Evolutionary conservation across 768 basidiomycete species (phyloP).

Genomic region (Dendrothele bispora): DNA sequence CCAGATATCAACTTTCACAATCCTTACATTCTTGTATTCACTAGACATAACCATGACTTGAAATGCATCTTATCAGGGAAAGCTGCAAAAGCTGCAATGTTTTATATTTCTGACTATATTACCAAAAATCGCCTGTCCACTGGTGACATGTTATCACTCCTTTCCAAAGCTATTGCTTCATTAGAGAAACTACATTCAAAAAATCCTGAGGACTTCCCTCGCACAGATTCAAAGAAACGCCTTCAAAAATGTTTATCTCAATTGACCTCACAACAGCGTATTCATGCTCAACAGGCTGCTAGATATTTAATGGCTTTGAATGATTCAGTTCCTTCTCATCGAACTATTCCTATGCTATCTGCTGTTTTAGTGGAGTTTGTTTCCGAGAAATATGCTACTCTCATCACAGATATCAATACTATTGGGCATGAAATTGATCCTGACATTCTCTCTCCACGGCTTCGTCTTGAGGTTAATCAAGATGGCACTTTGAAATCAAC

Average conservation of each 20-base stretch:
- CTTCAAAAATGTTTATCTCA: constrained; percentile 32
- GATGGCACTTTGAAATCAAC: constrained; percentile 12
- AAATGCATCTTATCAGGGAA: constrained; percentile 34
- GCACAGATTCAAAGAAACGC: constrained; percentile 15
- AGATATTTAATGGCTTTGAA: constrained; percentile 23
- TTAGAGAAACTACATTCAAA: background rate
- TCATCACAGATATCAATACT: background rate
- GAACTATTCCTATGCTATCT: constrained; percentile 25
- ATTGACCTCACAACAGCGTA: constrained; percentile 26
- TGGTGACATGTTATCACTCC: constrained; percentile 17
- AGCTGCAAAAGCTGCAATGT: constrained; percentile 33
- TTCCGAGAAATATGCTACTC: background rate
- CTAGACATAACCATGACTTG: constrained; percentile 33
- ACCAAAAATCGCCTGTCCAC: constrained; percentile 31
- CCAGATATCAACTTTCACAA: constrained; percentile 30
- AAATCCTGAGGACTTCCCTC: background rate
- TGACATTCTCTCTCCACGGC: too few species aligned
- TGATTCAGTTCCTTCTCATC: constrained; percentile 27
- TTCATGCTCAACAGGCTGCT: constrained; percentile 33
- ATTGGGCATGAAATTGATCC: background rate
- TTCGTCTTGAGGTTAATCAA: constrained; percentile 4
- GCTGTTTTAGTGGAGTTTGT: constrained; percentile 10
- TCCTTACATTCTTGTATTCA: constrained; percentile 30
- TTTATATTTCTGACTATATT: constrained; percentile 35
- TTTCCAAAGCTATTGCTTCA: constrained; percentile 23